These are phyloP conservation scores for Entomortierella lignicola DNA, from an alignment of 192 early-diverging fungal genomes.

Conservation along the genomic window DNA sequence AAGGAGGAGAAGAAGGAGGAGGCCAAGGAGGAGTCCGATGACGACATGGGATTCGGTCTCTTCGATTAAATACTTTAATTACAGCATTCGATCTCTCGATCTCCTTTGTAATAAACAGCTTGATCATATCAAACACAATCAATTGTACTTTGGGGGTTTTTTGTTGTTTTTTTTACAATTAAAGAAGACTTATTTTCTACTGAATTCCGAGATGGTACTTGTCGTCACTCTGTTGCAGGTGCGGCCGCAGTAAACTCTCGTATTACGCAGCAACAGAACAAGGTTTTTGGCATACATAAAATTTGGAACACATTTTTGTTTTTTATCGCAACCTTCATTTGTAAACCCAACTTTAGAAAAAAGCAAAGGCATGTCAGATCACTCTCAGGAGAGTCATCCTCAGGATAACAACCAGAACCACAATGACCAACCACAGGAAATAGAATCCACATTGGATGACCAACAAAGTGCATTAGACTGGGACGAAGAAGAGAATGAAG, in stretches of 20 bases:
- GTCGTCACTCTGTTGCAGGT: background rate
- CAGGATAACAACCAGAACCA: background rate
- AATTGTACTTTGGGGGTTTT: too few species aligned
- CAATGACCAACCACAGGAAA: background rate
- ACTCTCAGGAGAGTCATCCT: background rate
- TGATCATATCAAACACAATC: conserved; percentile 14
- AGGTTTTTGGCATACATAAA: background rate
- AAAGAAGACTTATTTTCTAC: too few species aligned
- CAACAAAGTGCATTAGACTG: background rate
- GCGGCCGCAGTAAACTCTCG: background rate
- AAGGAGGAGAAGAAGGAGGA: conserved; percentile 88
- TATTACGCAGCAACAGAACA: conserved; percentile 4
- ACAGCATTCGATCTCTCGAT: conserved; percentile 9
- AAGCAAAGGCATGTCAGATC: conserved; percentile 1
- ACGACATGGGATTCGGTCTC: conserved; percentile 97
- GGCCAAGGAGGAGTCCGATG: conserved; percentile 90
- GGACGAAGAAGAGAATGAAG: conserved; percentile 17
- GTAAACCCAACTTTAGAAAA: background rate
- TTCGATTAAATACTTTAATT: conserved; percentile 83
- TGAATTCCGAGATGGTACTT: background rate
- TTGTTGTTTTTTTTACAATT: too few species aligned
- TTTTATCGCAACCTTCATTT: background rate
- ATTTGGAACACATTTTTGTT: background rate
- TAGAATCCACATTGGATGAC: background rate
- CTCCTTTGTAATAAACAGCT: conserved; percentile 27